phyloP scores from a whole-genome alignment of 129 eudicot genomes.

The Arctium lappa region DNA sequence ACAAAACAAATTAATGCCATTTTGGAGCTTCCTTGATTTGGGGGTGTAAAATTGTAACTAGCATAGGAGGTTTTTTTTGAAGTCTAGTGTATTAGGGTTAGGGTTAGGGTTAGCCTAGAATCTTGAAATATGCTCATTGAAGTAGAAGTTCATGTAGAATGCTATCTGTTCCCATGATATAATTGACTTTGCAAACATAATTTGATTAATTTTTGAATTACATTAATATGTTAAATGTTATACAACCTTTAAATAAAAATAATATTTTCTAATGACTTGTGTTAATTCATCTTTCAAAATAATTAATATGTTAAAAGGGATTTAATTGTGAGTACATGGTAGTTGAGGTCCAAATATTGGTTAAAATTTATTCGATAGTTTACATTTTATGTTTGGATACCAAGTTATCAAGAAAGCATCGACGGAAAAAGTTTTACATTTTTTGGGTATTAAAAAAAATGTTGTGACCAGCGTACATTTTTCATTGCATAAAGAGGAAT shows the following conservation, averaged over 20 bases:
- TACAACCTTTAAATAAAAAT: not conserved
- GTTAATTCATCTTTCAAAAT: not conserved
- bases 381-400: not conserved
- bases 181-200: not conserved
- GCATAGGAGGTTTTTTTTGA: conserved; percentile 18
- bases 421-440: not conserved
- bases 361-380: not conserved
- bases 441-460: not conserved
- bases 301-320: not conserved
- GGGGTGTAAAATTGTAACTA: conserved; percentile 38
- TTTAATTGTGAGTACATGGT: not conserved
- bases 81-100: conserved; percentile 32
- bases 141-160: not conserved
- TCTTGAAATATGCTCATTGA: conserved; percentile 4
- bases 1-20: conserved; percentile 34
- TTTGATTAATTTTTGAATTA: not conserved
- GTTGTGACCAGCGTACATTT: not conserved
- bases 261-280: too few relatives aligned
- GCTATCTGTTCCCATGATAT: conserved; percentile 17
- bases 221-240: not conserved
- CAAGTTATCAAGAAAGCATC: not conserved
- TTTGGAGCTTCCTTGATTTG: conserved; percentile 59
- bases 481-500: not conserved
- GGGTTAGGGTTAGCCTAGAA: conserved; percentile 25
- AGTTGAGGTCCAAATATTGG: not conserved